Percentiles rank a stretch among this genome's conserved stretches.
Conservation (phyloP, 768 basidiomycete species). For the Xanthoconium stramineum region DNA sequence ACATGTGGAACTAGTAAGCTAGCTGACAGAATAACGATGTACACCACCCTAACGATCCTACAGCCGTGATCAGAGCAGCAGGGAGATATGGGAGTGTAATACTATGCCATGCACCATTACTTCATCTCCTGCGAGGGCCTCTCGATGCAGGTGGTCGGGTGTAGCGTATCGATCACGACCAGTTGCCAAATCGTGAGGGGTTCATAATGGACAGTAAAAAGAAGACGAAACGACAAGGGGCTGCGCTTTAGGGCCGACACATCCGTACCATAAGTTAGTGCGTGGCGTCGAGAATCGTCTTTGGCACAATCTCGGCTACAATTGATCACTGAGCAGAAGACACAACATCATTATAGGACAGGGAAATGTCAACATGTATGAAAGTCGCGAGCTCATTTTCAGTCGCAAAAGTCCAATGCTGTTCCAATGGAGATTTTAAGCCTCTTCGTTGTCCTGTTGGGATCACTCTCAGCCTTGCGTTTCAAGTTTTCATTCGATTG, state of each 20-base stretch:
- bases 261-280: too few species aligned
- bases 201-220: background rate
- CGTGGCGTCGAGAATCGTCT: too few species aligned
- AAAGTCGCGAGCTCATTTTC: constrained; percentile 10
- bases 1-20: background rate
- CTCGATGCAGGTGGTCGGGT: constrained; percentile 41
- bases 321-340: background rate
- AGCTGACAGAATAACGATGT: constrained; percentile 38
- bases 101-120: constrained; percentile 85
- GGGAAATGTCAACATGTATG: background rate
- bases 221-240: background rate
- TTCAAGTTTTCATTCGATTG: constrained; percentile 31
- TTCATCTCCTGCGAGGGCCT: constrained; percentile 89
- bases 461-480: constrained; percentile 27
- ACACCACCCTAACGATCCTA: constrained; percentile 85
- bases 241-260: constrained; percentile 37
- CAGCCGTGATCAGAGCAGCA: constrained; percentile 48
- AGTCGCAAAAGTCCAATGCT: constrained; percentile 76
- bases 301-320: too few species aligned
- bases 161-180: constrained; percentile 37
- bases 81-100: constrained; percentile 87
- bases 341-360: background rate
- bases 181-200: constrained; percentile 47
- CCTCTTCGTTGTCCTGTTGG: constrained; percentile 43
- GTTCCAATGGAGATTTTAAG: constrained; percentile 68